Percentiles rank a stretch among this genome's conserved stretches.
Evolutionary conservation across 176 grass and related monocot genomes (phyloP).

Genomic region (Areca catechu): DNA sequence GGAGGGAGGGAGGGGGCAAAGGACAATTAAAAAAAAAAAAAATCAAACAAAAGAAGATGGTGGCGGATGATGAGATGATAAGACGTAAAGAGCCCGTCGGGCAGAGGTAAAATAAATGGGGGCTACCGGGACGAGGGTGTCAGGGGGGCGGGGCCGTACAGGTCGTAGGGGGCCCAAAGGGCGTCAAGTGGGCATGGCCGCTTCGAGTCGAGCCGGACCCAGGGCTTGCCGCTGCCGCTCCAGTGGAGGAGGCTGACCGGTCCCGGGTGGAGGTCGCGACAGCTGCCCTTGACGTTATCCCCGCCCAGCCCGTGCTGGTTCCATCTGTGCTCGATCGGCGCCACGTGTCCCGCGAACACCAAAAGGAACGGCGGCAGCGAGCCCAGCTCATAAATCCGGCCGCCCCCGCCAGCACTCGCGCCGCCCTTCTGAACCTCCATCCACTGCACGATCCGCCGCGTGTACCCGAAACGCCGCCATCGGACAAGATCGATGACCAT

Average conservation of each 20-base stretch:
- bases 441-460: constrained; percentile 67
- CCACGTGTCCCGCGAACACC: constrained; percentile 85
- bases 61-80: constrained; percentile 6
- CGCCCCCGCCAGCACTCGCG: constrained; percentile 7
- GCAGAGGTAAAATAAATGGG: not conserved
- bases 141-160: constrained; percentile 35
- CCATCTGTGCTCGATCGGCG: constrained; percentile 89
- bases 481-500: constrained; percentile 70
- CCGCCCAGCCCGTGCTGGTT: constrained; percentile 95
- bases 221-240: constrained; percentile 88
- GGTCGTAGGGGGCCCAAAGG: constrained; percentile 85
- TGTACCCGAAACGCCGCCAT: constrained; percentile 56
- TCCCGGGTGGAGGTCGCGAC: constrained; percentile 79
- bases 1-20: constrained; percentile 1
- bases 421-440: constrained; percentile 82
- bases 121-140: not conserved
- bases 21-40: constrained; percentile 12
- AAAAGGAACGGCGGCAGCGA: constrained; percentile 87
- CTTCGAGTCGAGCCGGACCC: constrained; percentile 57
- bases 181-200: constrained; percentile 76
- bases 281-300: constrained; percentile 79
- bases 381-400: constrained; percentile 84
- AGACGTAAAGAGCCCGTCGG: not conserved
- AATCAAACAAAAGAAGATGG: no score
- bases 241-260: constrained; percentile 94